Percentiles rank a stretch among this genome's conserved stretches.
phyloP scores from a whole-genome alignment of 2,329 filamentous ascomycete genomes.

The Xylaria sp. region DNA sequence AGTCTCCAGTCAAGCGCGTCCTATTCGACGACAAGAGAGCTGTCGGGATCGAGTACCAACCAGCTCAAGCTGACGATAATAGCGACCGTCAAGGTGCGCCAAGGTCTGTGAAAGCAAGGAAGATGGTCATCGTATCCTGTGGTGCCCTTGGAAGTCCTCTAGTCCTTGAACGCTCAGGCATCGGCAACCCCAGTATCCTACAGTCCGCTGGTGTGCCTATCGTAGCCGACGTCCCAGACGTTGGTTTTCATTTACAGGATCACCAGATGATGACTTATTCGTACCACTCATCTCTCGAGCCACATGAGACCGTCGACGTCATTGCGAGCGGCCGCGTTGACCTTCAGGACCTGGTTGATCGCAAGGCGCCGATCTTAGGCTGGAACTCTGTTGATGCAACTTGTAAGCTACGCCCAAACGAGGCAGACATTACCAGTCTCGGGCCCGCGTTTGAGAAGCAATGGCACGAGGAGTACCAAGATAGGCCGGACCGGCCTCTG shows the following conservation, averaged over 20 bases:
- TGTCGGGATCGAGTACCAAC: slow-evolving; percentile 33
- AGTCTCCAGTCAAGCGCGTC: slow-evolving; percentile 58
- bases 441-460: slow-evolving; percentile 41
- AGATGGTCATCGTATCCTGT: slow-evolving; percentile 56
- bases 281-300: slow-evolving; percentile 51
- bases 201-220: slow-evolving; percentile 51
- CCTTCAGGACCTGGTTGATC: slow-evolving; percentile 34
- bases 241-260: slow-evolving; percentile 61
- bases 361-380: slow-evolving; percentile 37
- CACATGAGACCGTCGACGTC: slow-evolving; percentile 40
- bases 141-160: slow-evolving; percentile 57
- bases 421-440: slow-evolving; percentile 39
- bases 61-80: slow-evolving; percentile 24
- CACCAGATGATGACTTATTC: slow-evolving; percentile 61
- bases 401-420: slow-evolving; percentile 42
- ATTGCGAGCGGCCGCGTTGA: slow-evolving; percentile 26
- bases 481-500: slow-evolving; percentile 40
- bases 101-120: slow-evolving; percentile 56
- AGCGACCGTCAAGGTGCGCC: no score
- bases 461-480: slow-evolving; percentile 42
- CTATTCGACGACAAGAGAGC: slow-evolving; percentile 37
- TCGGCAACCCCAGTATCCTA: slow-evolving; percentile 59
- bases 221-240: slow-evolving; percentile 57
- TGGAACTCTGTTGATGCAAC: slow-evolving; percentile 43
- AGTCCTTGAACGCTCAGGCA: slow-evolving; percentile 64